phyloP scores from a whole-genome alignment of 345 rosid species.

The Syzygium jambos region DNA sequence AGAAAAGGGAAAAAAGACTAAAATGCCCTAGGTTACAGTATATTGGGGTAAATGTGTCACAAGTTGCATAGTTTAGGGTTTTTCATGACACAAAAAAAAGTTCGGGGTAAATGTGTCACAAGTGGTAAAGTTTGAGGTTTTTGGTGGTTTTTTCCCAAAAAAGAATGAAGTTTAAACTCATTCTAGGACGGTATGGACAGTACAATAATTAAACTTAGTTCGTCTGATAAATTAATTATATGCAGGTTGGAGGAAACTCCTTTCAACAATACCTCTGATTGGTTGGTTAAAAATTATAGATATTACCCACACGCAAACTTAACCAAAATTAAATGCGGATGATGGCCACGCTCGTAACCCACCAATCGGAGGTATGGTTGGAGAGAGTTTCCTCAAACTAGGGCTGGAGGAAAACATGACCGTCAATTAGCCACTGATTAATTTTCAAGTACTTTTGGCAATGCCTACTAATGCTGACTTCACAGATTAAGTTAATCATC shows the following conservation, averaged over 20 bases:
- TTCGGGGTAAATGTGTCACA: no score
- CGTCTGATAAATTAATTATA: background rate
- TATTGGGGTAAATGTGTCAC: no score
- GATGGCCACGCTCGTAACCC: background rate
- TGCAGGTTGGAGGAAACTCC: background rate
- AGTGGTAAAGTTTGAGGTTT: no score
- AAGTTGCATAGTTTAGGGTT: no score
- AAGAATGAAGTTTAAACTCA: background rate
- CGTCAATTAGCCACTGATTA: background rate
- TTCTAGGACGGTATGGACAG: background rate
- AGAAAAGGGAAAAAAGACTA: no score
- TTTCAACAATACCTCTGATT: background rate
- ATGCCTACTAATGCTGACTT: background rate
- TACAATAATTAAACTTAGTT: background rate
- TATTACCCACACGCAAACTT: background rate
- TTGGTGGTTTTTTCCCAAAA: no score
- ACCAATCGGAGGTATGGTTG: background rate
- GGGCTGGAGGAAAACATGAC: background rate
- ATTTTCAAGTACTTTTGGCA: background rate
- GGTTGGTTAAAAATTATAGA: background rate
- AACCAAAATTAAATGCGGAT: background rate
- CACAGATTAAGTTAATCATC: background rate
- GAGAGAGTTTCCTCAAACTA: background rate
- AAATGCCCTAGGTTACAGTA: no score
- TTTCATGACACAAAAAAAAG: no score